Base-by-base conservation (phyloP, 2,329 filamentous ascomycete species). In the Knufia fluminis region DNA sequence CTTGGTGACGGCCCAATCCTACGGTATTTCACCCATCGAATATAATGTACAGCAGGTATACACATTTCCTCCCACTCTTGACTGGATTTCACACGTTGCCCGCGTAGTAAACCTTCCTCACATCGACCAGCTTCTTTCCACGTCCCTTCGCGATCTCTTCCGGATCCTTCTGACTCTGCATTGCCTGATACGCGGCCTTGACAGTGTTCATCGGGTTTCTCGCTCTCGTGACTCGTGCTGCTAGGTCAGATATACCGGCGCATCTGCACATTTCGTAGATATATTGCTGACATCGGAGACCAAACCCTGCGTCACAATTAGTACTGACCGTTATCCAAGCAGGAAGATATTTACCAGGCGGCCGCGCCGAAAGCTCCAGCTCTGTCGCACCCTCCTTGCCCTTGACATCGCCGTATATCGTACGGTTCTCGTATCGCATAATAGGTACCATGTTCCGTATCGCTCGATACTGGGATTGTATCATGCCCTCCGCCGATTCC, bases 151-250 rank as follows among this genome's bases (percentile, higher is more conserved):
- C 92, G 63, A 98, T 83, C 64, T 91, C 82, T 66, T 97, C 87
- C 24, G 92, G 92, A 63, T 94, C 76, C 53, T 80, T 80, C 72
- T 98, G 92, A 71, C 75, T 85, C 66, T 80, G 78, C 54, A 98
- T 74, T 3, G 90, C 91, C 66, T 91, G 68, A 68, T 86, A 86
- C 35, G 88, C 79, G 12, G 92, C 92, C 73, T 96, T 96, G 70
- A 95, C 85, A 16, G 90, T 87, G 74, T 98, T 98, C 89, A 97
- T 95, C 59, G 89, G 88, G 75, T 95, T 97, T 62, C 90, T 80
- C 54, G 87, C 87, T 40, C 91, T 84, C 32, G 83, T 82, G 54
- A 94, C 90, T 58, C 79, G 78, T 43, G 87, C 90, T 14, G 89
- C 79, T 28, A 98, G 78, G 66, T 98, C 92, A 56, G 83, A 76